phyloP scores from a whole-genome alignment of 2,329 filamentous ascomycete genomes.

The Sarocladium kiliense region DNA sequence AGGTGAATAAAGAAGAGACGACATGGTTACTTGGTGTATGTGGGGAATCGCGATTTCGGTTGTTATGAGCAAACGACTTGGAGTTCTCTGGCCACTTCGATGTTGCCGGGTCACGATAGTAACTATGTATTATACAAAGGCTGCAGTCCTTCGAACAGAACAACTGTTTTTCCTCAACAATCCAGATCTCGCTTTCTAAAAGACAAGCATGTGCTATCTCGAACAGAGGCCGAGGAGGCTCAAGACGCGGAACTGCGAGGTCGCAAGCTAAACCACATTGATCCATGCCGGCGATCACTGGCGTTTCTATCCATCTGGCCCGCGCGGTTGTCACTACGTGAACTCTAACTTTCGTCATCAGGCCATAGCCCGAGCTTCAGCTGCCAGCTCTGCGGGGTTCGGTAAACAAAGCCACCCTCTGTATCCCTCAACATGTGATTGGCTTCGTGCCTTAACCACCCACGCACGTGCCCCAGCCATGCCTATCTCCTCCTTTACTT shows the following conservation, averaged over 20 bases:
- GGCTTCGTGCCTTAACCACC: neutral
- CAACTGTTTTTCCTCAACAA: too few species aligned
- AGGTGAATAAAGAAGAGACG: slow-evolving; percentile 18
- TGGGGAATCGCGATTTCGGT: too few species aligned
- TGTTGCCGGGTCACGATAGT: too few species aligned
- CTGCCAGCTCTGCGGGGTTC: neutral
- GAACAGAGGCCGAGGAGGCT: neutral
- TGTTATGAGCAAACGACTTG: too few species aligned
- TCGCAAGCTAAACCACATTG: slow-evolving; percentile 4
- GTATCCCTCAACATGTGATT: neutral
- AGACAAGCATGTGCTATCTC: too few species aligned
- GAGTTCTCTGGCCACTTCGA: too few species aligned
- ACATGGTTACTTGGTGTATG: slow-evolving; percentile 11
- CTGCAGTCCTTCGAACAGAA: too few species aligned
- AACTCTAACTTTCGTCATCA: too few species aligned
- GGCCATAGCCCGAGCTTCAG: too few species aligned
- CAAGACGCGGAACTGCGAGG: neutral
- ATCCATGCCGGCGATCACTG: neutral
- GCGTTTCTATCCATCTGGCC: neutral
- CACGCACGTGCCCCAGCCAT: neutral
- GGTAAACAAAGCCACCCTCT: neutral
- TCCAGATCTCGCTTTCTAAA: too few species aligned
- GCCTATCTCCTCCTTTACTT: neutral
- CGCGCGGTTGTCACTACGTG: too few species aligned
- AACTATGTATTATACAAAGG: too few species aligned